Evolutionary conservation across 2,329 filamentous ascomycete species (phyloP).

Genomic region (Alternaria sp.): DNA sequence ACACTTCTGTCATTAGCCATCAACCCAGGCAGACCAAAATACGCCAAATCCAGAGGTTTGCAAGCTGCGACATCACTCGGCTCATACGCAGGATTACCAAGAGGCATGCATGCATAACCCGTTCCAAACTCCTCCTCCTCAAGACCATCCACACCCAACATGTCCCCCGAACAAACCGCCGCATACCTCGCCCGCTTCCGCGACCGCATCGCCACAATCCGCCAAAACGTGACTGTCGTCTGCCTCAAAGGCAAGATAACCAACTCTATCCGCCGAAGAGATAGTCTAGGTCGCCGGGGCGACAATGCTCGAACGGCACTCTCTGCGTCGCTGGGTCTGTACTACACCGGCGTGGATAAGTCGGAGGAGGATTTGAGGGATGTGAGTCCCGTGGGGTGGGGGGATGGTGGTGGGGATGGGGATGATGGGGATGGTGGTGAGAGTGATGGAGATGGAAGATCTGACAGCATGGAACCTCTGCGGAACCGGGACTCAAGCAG

Average conservation of each 20-base stretch:
- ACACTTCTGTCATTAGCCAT: no score
- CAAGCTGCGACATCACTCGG: no score
- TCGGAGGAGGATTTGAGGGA: background rate
- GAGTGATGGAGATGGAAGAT: background rate
- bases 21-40: no score
- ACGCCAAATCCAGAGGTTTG: no score
- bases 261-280: background rate
- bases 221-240: background rate
- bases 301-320: background rate
- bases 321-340: background rate
- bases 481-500: background rate
- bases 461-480: constrained; percentile 4
- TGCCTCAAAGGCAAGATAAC: background rate
- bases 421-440: background rate
- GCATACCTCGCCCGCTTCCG: background rate
- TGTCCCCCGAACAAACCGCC: background rate
- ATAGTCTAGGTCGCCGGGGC: background rate
- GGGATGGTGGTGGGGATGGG: background rate
- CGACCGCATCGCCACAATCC: constrained; percentile 4
- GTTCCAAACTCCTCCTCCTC: no score
- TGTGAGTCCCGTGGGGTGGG: background rate
- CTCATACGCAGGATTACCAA: no score
- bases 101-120: no score
- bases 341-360: background rate
- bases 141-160: no score